phyloP scores from a whole-genome alignment of 805 yeast species.

The Candida lessepsii region DNA sequence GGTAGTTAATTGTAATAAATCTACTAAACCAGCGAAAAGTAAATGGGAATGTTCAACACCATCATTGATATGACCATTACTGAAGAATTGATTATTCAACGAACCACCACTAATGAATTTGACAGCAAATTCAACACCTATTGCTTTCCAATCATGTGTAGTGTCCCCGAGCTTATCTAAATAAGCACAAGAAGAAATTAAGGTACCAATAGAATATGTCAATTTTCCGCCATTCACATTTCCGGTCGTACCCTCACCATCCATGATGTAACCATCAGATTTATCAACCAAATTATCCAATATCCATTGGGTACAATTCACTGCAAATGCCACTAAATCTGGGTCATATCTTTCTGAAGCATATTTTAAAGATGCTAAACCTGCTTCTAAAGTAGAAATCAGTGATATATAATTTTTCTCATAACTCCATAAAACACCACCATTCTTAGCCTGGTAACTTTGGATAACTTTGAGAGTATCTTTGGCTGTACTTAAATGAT shows the following conservation, averaged over 20 bases:
- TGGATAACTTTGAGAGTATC: conserved; percentile 52
- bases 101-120: conserved; percentile 17
- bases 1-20: conserved; percentile 18
- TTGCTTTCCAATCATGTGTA: conserved; percentile 20
- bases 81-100: conserved; percentile 18
- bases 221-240: conserved; percentile 26
- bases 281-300: conserved; percentile 16
- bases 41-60: conserved; percentile 25
- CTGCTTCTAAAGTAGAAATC: conserved; percentile 26
- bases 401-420: conserved; percentile 21
- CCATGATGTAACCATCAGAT: conserved; percentile 18
- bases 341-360: conserved; percentile 13
- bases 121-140: conserved; percentile 22
- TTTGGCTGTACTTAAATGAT: conserved; percentile 10
- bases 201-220: conserved; percentile 29
- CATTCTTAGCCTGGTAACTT: conserved; percentile 53
- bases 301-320: conserved; percentile 16
- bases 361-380: conserved; percentile 21
- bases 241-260: conserved; percentile 20
- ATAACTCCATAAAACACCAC: conserved; percentile 23
- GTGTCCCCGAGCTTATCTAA: conserved; percentile 14
- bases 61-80: conserved; percentile 24
- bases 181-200: conserved; percentile 24
- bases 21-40: conserved; percentile 27
- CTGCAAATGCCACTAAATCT: conserved; percentile 17